Evolutionary conservation across 768 basidiomycete species (phyloP).

Genomic region (Russula abietina): DNA sequence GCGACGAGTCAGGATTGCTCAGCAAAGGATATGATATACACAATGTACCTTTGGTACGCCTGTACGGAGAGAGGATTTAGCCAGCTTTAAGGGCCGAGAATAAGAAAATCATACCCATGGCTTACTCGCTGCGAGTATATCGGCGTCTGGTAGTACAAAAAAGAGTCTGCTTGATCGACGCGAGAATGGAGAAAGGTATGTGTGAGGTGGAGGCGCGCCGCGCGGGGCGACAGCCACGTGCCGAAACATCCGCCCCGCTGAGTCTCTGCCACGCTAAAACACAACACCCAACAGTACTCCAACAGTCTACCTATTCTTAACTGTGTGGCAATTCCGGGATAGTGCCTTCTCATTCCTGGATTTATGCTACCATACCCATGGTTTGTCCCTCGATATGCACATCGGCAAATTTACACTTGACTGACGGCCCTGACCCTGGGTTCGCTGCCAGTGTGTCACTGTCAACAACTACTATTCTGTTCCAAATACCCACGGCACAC

Average conservation of each 20-base stretch:
- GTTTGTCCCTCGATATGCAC: not conserved
- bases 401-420: not conserved
- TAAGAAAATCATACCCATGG: conserved; percentile 19
- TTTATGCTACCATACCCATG: not conserved
- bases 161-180: no score
- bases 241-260: not conserved
- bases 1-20: conserved; percentile 1
- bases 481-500: not conserved
- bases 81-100: not conserved
- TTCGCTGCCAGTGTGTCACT: no score
- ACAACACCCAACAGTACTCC: no score
- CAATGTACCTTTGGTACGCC: conserved; percentile 44
- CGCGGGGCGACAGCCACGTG: conserved; percentile 5
- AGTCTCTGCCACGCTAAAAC: no score
- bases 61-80: conserved; percentile 24
- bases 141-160: not conserved
- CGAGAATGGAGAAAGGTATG: not conserved
- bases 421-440: no score
- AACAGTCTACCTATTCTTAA: no score
- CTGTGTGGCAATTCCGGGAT: not conserved
- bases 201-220: not conserved
- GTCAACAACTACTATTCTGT: not conserved
- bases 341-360: not conserved
- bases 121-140: not conserved
- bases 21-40: not conserved